Percentiles rank a stretch among this genome's conserved stretches.
phyloP scores from a whole-genome alignment of 2,329 filamentous ascomycete genomes.

The Aspergillus flavus region DNA sequence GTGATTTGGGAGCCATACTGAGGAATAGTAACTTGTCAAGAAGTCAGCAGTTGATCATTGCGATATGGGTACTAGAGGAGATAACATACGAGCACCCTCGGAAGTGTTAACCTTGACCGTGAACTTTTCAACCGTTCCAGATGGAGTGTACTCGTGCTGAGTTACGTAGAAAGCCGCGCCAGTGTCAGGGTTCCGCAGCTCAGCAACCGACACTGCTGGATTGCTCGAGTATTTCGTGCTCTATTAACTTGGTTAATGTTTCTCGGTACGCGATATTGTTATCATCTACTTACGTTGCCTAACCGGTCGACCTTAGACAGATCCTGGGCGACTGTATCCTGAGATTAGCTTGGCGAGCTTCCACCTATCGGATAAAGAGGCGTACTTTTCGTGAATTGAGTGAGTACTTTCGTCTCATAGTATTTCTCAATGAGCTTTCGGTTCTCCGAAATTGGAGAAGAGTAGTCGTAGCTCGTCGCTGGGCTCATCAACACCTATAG shows the following conservation, averaged over 20 bases:
- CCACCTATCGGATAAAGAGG: background rate
- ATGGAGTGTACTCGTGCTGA: conserved; percentile 57
- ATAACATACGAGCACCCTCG: conserved; percentile 41
- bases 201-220: conserved; percentile 54
- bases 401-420: conserved; percentile 64
- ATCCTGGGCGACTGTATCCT: conserved; percentile 49
- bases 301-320: conserved; percentile 57
- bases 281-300: conserved; percentile 37
- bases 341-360: background rate
- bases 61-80: background rate
- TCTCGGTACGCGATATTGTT: background rate
- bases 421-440: conserved; percentile 62
- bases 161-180: conserved; percentile 62
- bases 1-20: conserved; percentile 48
- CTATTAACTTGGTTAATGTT: background rate
- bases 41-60: background rate
- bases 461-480: conserved; percentile 66
- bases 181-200: conserved; percentile 62
- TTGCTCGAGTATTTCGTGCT: conserved; percentile 56
- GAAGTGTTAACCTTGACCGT: conserved; percentile 60
- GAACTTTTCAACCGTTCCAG: conserved; percentile 55
- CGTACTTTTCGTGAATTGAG: conserved; percentile 58
- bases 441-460: conserved; percentile 62
- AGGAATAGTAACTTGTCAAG: conserved; percentile 53
- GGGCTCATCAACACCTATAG: conserved; percentile 36